Evolutionary conservation across 306 rosid genomes (phyloP), one percentile per base, ranked within the genome.

Genomic region (Luffa acutangula): DNA sequence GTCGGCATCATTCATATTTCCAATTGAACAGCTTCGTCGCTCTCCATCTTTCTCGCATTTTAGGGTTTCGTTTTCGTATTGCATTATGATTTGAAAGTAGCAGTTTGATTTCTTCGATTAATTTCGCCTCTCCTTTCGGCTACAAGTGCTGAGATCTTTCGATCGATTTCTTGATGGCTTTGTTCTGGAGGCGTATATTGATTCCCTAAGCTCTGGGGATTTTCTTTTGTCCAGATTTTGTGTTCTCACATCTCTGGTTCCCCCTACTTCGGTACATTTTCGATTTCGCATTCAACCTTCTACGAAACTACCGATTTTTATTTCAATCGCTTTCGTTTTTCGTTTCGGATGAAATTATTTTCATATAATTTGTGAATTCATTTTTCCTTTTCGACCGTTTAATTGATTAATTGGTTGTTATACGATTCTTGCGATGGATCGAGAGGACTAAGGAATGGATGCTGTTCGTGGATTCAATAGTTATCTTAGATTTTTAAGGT

Each of bases 101-200:
- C n/a, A 3, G 42, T 5, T 36, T 13, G 6, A 33, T 9, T 58
- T 33, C 10, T 18, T 7, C 36, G 18, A 33, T 45, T 60, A n/a
- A 36, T 18, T 25, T 20, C 45, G 96, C 93, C 93, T 88, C 88
- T 79, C 65, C 92, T 91, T 91, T 91, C 96, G 39, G 93, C 90
- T 88, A 64, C 96, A 87, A 89, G 92, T 76, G 66, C 53, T 80
- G 86, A 89, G 96, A 89, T 89, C 96, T 79, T 3, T 14, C 0
- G 89, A 88, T 91, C 89, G 79, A 82, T 85, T 91, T 81, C 93
- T 89, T 91, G 96, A 42, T 41, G 79, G 90, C 96, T 83, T 78
- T 91, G 96, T 91, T 91, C 96, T 88, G 63, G 92, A 72, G 96
- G 93, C 97, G 82, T 71, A 89, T 3, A 91, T 83, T 1, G 0